A percentile compares a stretch with the other conserved stretches of the same genome.
phyloP scores from a whole-genome alignment of 805 yeast species.

The Martiniozyma abietophila region DNA sequence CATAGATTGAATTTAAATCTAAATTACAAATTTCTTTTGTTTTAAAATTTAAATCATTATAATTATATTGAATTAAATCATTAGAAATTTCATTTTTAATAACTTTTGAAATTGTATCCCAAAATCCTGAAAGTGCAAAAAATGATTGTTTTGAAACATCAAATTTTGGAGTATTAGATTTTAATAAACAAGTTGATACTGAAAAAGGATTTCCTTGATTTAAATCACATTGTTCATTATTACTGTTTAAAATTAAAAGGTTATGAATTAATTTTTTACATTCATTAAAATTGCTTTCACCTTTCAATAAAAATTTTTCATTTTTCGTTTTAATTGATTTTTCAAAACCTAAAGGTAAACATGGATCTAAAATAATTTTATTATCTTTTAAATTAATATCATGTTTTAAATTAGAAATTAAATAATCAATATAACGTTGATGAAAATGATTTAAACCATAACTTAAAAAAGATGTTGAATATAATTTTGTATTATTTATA shows the following conservation, averaged over 20 bases:
- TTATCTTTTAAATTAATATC: conserved; percentile 11
- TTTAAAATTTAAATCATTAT: conserved; percentile 32
- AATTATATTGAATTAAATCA: conserved; percentile 31
- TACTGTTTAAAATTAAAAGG: conserved; percentile 25
- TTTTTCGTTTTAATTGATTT: conserved; percentile 12
- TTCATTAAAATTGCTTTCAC: conserved; percentile 40
- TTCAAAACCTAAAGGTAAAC: conserved; percentile 40
- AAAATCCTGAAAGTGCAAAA: conserved; percentile 59
- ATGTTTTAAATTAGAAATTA: conserved; percentile 17
- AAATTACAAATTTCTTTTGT: conserved; percentile 41
- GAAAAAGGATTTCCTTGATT: conserved; percentile 14
- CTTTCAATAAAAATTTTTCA: conserved; percentile 28
- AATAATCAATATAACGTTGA: conserved; percentile 31
- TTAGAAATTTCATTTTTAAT: conserved; percentile 18
- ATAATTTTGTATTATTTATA: conserved; percentile 34
- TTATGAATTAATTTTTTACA: conserved; percentile 43
- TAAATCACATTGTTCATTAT: conserved; percentile 1
- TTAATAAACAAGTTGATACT: conserved; percentile 39
- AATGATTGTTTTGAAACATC: conserved; percentile 38
- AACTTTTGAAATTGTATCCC: conserved; percentile 51
- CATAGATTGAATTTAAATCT: conserved; percentile 20
- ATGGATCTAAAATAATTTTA: conserved; percentile 37
- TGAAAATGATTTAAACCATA: conserved; percentile 54
- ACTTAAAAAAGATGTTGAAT: conserved; percentile 49
- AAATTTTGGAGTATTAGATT: conserved; percentile 45